Percentiles rank a stretch among this genome's conserved stretches.
Conservation (phyloP, 2,329 filamentous ascomycete genomes). For the Cadophora sp. region DNA sequence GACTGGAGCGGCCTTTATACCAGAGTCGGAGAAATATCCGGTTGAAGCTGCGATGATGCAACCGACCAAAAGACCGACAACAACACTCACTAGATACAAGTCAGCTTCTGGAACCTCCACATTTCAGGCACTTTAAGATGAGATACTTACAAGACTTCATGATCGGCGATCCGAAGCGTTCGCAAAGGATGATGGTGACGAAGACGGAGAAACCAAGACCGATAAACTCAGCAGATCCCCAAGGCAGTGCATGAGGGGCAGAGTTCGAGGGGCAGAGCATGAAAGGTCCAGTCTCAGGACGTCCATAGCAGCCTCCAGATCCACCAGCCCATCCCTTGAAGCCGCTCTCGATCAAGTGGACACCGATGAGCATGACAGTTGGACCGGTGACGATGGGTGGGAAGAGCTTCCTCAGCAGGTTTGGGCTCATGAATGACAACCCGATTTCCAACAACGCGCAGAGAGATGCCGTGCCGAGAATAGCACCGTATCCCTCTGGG, state of each 20-base stretch:
- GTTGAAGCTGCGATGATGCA: conserved; percentile 81
- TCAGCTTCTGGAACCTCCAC: neutral
- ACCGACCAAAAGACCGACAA: conserved; percentile 75
- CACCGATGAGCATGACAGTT: conserved; percentile 75
- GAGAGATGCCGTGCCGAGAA: conserved; percentile 72
- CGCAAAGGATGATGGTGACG: conserved; percentile 78
- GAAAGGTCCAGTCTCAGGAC: conserved; percentile 56
- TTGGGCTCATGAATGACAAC: conserved; percentile 77
- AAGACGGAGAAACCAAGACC: conserved; percentile 84
- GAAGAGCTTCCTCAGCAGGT: conserved; percentile 73
- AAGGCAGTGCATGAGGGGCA: conserved; percentile 75
- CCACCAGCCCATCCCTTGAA: conserved; percentile 83
- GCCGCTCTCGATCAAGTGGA: conserved; percentile 73
- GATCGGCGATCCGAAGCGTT: conserved; percentile 81
- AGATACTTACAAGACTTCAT: conserved; percentile 63
- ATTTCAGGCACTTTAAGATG: neutral
- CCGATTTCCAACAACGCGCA: conserved; percentile 74
- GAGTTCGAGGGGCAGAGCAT: conserved; percentile 71
- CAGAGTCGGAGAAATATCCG: conserved; percentile 78
- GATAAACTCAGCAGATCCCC: conserved; percentile 81
- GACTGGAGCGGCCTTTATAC: conserved; percentile 74
- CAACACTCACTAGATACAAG: conserved; percentile 53
- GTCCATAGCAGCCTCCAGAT: conserved; percentile 61
- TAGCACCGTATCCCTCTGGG: conserved; percentile 76
- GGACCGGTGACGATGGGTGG: conserved; percentile 81